Conservation (phyloP, 352 stramenopile species). For the Hyaloperonospora arabidopsidis region DNA sequence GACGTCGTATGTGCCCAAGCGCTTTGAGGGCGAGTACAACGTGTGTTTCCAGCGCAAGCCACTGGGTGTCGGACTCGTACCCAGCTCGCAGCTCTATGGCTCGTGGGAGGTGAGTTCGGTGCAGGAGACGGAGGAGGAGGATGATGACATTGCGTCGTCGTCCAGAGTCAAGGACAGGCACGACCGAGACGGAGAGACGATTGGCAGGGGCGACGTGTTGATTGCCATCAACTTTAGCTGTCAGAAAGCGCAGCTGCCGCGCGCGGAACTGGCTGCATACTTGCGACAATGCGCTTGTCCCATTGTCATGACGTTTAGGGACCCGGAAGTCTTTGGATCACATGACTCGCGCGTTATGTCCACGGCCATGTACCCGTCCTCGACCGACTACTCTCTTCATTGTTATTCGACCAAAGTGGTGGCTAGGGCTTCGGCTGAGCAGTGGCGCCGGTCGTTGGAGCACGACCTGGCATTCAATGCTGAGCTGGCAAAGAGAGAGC, state of each 20-base stretch:
- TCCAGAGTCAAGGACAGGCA: slow-evolving; percentile 10
- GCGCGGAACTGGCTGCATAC: slow-evolving; percentile 36
- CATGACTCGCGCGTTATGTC: slow-evolving; percentile 54
- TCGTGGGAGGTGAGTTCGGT: slow-evolving; percentile 68
- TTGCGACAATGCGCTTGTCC: slow-evolving; percentile 38
- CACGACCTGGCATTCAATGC: slow-evolving; percentile 47
- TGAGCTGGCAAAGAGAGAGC: slow-evolving; percentile 14
- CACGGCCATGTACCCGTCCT: slow-evolving; percentile 69
- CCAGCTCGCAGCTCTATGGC: slow-evolving; percentile 71
- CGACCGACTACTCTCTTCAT: slow-evolving; percentile 44
- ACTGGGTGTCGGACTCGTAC: slow-evolving; percentile 67
- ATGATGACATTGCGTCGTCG: slow-evolving; percentile 1
- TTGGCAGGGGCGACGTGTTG: slow-evolving; percentile 50
- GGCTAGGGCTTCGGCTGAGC: slow-evolving; percentile 47
- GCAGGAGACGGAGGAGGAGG: slow-evolving; percentile 9
- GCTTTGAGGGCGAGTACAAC: slow-evolving; percentile 61
- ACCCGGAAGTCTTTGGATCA: slow-evolving; percentile 48
- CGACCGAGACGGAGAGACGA: slow-evolving; percentile 10
- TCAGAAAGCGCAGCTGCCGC: slow-evolving; percentile 39
- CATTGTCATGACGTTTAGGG: slow-evolving; percentile 60
- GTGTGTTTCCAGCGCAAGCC: slow-evolving; percentile 56
- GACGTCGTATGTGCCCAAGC: slow-evolving; percentile 34
- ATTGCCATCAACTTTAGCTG: slow-evolving; percentile 58
- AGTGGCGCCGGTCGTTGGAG: slow-evolving; percentile 56
- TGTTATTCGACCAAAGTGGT: slow-evolving; percentile 32